phyloP scores from a whole-genome alignment of 495 filamentous ascomycete genomes.

The Podospora conica region DNA sequence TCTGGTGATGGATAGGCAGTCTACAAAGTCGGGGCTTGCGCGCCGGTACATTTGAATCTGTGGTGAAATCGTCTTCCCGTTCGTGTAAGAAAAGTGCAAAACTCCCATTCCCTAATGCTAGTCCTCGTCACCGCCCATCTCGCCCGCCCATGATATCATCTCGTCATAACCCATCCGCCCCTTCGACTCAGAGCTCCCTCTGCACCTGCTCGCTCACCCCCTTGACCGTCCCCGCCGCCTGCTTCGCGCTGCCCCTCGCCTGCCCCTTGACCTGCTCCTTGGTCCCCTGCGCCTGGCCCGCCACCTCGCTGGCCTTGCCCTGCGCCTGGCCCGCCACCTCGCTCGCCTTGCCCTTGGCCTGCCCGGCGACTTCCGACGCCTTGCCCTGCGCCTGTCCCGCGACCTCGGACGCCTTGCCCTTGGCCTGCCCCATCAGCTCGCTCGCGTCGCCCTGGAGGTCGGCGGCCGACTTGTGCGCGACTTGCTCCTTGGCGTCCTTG shows the following conservation, averaged over 20 bases:
- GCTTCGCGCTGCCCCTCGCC: conserved; percentile 7
- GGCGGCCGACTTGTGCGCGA: conserved; percentile 12
- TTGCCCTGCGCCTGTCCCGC: conserved; percentile 33
- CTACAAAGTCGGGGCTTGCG: conserved; percentile 16
- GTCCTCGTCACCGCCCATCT: no score
- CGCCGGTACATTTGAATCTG: conserved; percentile 23
- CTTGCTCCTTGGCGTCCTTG: conserved; percentile 30
- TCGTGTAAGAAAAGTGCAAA: neutral
- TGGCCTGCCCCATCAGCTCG: conserved; percentile 25
- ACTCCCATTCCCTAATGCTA: neutral
- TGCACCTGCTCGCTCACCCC: conserved; percentile 3
- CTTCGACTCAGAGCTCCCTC: neutral
- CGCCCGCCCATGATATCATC: neutral
- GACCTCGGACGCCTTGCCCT: conserved; percentile 28
- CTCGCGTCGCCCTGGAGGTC: conserved; percentile 19
- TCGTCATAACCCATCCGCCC: neutral
- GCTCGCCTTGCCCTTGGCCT: conserved; percentile 22
- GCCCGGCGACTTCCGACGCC: conserved; percentile 28
- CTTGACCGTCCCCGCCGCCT: conserved; percentile 13
- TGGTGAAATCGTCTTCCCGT: no score
- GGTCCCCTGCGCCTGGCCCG: conserved; percentile 9
- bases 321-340: conserved; percentile 12
- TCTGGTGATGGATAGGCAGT: neutral
- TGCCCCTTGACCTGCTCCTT: conserved; percentile 27
- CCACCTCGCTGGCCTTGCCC: conserved; percentile 8